phyloP scores from a whole-genome alignment of 1,139 yeast species.

The Sugiyamaella xylanicola region DNA sequence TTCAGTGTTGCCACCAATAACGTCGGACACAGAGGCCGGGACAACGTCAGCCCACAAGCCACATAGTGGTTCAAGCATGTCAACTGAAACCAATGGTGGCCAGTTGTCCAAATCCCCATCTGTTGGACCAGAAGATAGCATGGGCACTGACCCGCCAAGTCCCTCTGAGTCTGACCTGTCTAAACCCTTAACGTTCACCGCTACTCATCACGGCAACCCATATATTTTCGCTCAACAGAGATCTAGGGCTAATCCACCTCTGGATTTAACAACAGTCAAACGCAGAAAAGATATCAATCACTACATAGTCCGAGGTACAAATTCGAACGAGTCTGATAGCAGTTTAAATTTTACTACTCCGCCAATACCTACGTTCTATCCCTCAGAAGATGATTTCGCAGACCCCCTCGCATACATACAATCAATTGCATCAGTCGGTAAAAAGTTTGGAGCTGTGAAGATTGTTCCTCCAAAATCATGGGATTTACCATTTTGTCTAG shows the following conservation, averaged over 20 bases:
- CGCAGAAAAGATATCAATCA: slow-evolving; percentile 24
- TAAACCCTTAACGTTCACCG: slow-evolving; percentile 15
- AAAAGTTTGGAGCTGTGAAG: slow-evolving; percentile 68
- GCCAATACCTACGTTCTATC: slow-evolving; percentile 50
- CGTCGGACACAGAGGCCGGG: too few species aligned
- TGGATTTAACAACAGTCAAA: slow-evolving; percentile 46
- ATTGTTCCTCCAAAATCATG: slow-evolving; percentile 55
- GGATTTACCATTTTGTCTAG: slow-evolving; percentile 47
- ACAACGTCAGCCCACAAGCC: too few species aligned
- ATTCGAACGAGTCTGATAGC: slow-evolving; percentile 1
- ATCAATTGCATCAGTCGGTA: slow-evolving; percentile 45
- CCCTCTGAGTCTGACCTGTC: not conserved
- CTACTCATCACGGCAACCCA: slow-evolving; percentile 38
- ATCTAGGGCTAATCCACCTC: slow-evolving; percentile 48
- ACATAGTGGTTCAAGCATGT: too few species aligned
- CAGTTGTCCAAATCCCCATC: too few species aligned
- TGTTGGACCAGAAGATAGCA: too few species aligned
- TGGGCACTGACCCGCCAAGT: too few species aligned
- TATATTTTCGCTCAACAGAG: slow-evolving; percentile 47
- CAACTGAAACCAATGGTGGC: too few species aligned
- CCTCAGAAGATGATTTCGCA: slow-evolving; percentile 48
- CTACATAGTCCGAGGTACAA: slow-evolving; percentile 6
- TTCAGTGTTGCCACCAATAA: too few species aligned
- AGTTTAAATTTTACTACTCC: slow-evolving; percentile 22
- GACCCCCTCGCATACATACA: slow-evolving; percentile 48